Conservation (phyloP, 345 rosid genomes). For the Sisymbrium irio region DNA sequence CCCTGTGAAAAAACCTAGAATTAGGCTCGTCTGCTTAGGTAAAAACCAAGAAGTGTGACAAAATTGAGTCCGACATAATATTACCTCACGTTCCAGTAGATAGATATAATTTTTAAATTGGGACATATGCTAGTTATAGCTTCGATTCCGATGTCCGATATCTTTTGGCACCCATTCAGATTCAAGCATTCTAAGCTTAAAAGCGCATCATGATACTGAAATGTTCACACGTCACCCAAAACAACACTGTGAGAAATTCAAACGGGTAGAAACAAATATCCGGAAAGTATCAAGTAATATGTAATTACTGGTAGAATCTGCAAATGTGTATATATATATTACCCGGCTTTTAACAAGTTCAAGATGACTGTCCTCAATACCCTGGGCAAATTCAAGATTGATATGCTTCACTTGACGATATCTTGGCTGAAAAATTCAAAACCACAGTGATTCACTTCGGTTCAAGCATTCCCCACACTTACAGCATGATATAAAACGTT, state of each 20-base stretch:
- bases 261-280: neutral
- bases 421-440: slow-evolving; percentile 54
- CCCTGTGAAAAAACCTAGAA: slow-evolving; percentile 45
- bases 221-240: too few species aligned
- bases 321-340: neutral
- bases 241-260: too few species aligned
- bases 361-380: slow-evolving; percentile 70
- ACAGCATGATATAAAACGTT: too few species aligned
- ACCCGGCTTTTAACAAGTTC: slow-evolving; percentile 57
- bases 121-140: slow-evolving; percentile 61
- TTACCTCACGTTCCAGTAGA: slow-evolving; percentile 96
- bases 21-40: slow-evolving; percentile 7
- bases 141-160: slow-evolving; percentile 80
- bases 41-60: neutral
- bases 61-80: slow-evolving; percentile 12
- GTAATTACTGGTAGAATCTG: neutral
- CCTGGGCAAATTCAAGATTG: slow-evolving; percentile 85
- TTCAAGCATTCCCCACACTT: too few species aligned
- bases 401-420: slow-evolving; percentile 64
- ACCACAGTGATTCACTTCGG: too few species aligned
- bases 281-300: neutral
- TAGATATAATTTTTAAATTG: slow-evolving; percentile 65
- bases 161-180: slow-evolving; percentile 93
- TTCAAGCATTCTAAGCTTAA: slow-evolving; percentile 66
- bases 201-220: slow-evolving; percentile 58